Conservation (phyloP, 139 green algal species). For the Auxenochlorella protothecoides region DNA sequence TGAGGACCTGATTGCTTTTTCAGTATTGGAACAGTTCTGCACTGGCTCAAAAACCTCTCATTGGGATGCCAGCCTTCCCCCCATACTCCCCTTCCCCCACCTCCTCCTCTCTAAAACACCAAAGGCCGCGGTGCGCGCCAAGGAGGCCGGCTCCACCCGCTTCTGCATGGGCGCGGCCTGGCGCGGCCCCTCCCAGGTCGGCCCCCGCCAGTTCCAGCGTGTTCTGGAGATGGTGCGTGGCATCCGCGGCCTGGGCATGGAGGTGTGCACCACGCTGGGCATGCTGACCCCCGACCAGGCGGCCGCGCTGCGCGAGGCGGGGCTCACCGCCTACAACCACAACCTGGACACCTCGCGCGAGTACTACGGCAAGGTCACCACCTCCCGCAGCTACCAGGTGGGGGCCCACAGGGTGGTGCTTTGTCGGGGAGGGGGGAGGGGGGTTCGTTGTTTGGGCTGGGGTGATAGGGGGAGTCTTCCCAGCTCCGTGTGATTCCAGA, state of each 20-base stretch:
- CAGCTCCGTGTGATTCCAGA: too few species aligned
- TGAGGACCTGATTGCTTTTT: too few species aligned
- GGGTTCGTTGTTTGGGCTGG: too few species aligned
- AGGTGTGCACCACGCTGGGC: constrained; percentile 82
- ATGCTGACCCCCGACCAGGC: constrained; percentile 71
- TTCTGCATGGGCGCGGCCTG: constrained; percentile 99
- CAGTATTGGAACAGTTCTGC: too few species aligned
- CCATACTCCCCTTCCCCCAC: too few species aligned
- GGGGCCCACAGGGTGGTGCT: too few species aligned
- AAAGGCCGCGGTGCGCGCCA: constrained; percentile 71
- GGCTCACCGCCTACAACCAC: constrained; percentile 99
- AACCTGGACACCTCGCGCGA: constrained; percentile 97
- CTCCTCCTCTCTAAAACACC: neutral
- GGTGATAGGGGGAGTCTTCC: too few species aligned
- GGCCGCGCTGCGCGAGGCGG: constrained; percentile 70
- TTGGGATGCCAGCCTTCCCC: too few species aligned
- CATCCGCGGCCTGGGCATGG: constrained; percentile 73
- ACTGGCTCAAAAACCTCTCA: too few species aligned
- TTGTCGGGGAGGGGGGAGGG: too few species aligned
- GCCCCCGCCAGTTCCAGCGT: constrained; percentile 70
- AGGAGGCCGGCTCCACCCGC: constrained; percentile 84
- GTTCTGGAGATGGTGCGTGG: constrained; percentile 84
- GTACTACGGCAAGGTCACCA: constrained; percentile 89
- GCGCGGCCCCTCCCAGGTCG: constrained; percentile 82
- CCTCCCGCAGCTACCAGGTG: constrained; percentile 82